Conservation (phyloP, 2,329 filamentous ascomycete genomes). For the Nemania abortiva region DNA sequence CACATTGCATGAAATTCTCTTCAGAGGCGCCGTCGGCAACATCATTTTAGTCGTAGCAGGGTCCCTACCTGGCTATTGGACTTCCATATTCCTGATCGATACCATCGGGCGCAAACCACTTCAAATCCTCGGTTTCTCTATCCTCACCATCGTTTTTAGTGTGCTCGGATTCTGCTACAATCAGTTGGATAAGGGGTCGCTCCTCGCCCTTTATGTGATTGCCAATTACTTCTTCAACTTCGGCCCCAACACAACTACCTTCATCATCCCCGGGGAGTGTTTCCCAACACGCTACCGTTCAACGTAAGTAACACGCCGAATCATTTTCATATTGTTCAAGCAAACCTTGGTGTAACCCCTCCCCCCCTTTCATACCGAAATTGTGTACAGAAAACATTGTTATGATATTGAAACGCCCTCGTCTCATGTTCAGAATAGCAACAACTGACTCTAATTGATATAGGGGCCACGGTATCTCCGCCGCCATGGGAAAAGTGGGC, state of each 20-base stretch:
- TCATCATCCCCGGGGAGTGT: constrained; percentile 73
- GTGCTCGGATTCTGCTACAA: constrained; percentile 72
- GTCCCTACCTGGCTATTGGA: constrained; percentile 84
- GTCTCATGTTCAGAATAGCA: neutral
- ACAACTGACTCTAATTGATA: neutral
- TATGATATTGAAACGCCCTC: neutral
- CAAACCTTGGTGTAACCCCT: neutral
- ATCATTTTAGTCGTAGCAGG: constrained; percentile 82
- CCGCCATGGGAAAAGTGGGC: constrained; percentile 75
- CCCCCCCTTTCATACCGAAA: neutral
- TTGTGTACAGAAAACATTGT: neutral
- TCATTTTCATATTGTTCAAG: neutral
- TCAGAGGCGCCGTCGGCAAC: constrained; percentile 80
- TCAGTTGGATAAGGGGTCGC: constrained; percentile 59
- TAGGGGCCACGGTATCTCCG: constrained; percentile 71
- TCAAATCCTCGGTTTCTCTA: constrained; percentile 72
- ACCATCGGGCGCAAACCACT: constrained; percentile 82
- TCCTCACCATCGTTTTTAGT: constrained; percentile 72
- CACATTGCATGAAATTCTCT: constrained; percentile 75
- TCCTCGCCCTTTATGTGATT: constrained; percentile 72
- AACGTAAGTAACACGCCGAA: constrained; percentile 49
- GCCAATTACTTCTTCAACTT: constrained; percentile 77
- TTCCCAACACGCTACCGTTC: constrained; percentile 73
- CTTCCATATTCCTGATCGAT: constrained; percentile 78
- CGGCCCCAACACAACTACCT: constrained; percentile 74